phyloP scores from a whole-genome alignment of 1,284 basidiomycete species.

The Boletus semigastroideus region DNA sequence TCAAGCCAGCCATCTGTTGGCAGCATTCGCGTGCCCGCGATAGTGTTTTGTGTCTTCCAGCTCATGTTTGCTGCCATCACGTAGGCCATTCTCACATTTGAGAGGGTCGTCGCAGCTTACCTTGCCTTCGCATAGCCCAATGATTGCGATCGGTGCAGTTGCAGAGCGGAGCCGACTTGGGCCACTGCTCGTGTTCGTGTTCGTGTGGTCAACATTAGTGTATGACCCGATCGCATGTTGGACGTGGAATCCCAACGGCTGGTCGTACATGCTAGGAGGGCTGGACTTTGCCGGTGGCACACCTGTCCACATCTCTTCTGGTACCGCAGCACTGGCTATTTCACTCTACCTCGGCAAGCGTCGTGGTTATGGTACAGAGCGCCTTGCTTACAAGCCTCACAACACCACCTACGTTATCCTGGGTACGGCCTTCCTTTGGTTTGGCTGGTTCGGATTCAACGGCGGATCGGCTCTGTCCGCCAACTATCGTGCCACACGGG shows the following conservation, averaged over 20 bases:
- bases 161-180: slow-evolving; percentile 90
- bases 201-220: slow-evolving; percentile 90
- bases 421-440: slow-evolving; percentile 95
- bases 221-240: slow-evolving; percentile 94
- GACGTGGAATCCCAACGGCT: slow-evolving; percentile 93
- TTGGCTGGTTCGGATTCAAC: slow-evolving; percentile 98
- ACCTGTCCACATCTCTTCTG: slow-evolving; percentile 92
- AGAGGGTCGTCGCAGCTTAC: background rate
- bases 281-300: slow-evolving; percentile 97
- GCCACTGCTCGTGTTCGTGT: slow-evolving; percentile 86
- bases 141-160: slow-evolving; percentile 87
- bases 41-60: slow-evolving; percentile 90
- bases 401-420: slow-evolving; percentile 89
- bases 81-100: slow-evolving; percentile 37
- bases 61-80: slow-evolving; percentile 88
- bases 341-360: slow-evolving; percentile 91
- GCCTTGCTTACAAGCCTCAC: slow-evolving; percentile 87
- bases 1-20: slow-evolving; percentile 77
- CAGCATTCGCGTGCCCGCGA: slow-evolving; percentile 69
- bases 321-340: slow-evolving; percentile 89
- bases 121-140: slow-evolving; percentile 46
- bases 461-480: slow-evolving; percentile 84
- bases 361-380: slow-evolving; percentile 90
- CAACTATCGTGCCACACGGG: slow-evolving; percentile 86
- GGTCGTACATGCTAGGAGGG: slow-evolving; percentile 77